Evolutionary conservation across 2,329 filamentous ascomycete species (phyloP), one percentile per base, ranked within the genome.

Genomic region (Aspergillus latus): DNA sequence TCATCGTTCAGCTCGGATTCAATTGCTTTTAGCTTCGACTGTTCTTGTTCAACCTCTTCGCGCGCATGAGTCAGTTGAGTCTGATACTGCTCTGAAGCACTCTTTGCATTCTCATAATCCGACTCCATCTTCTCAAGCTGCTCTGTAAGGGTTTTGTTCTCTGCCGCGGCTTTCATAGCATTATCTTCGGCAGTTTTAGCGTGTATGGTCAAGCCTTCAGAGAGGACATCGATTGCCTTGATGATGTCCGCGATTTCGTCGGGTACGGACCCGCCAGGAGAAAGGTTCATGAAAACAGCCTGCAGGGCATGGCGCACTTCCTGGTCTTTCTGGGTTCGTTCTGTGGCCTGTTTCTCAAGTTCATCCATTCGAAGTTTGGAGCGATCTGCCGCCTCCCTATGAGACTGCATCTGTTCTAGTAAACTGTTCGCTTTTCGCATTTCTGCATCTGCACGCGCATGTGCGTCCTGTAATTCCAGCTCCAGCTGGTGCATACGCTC

Each of bases 401-500:
- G 74, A 28, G 74, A 71, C 54, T 85, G 80, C 5, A 88, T 68
- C 57, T 87, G 80, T 47, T 75, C 79, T 57, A 87, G 81, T 9
- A 88, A 73, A n/a, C 73, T 74, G 36, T 58, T 63, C 4, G 62
- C 64, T 52, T 63, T 72, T 39, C 64, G 66, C 26, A 69, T 54
- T 51, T 82, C 82, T 36, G 76, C 79, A 13, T 72, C 68, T 30
- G 78, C 75, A 46, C 77, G 75, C 39, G 70, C 71, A 46, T 78
- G 79, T 16, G 88, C 72, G 49, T 81, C 82, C 54, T 90, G 84
- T 13, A 96, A 75, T 64, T 96, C 89, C 13, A 83, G 78, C 65
- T 92, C 84, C 1, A 96, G 80, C 7, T 80, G 78, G 45, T 84
- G 84, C 32, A 92, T 78, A 56, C 82, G 86, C 46, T 88, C 84